Conservation (phyloP, 2,329 filamentous ascomycete genomes). For the Cladophialophora chaetospira region DNA sequence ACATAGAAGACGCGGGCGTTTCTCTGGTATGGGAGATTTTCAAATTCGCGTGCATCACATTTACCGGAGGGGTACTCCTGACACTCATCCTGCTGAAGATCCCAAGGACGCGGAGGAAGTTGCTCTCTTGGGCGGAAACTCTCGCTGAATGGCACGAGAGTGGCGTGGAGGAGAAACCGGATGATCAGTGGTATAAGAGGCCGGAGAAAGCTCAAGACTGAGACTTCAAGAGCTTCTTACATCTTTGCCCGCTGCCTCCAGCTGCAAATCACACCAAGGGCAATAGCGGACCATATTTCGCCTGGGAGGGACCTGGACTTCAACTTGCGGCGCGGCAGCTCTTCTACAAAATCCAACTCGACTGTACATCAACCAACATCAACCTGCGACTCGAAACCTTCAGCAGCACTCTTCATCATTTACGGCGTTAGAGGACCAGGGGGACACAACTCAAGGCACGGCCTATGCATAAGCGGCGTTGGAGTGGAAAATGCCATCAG, state of each 20-base stretch:
- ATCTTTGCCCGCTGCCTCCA: too few species aligned
- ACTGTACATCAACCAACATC: too few species aligned
- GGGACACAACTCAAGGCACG: not conserved
- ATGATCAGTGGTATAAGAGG: conserved; percentile 9
- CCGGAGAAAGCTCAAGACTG: not conserved
- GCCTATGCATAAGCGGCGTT: conserved; percentile 6
- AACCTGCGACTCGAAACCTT: too few species aligned
- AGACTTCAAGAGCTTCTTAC: not conserved
- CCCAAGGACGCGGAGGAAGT: conserved; percentile 31
- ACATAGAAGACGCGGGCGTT: conserved; percentile 2
- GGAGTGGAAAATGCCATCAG: not conserved
- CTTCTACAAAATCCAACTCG: too few species aligned
- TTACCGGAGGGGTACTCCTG: conserved; percentile 23
- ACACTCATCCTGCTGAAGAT: conserved; percentile 29
- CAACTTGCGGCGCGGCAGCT: too few species aligned
- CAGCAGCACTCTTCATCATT: not conserved
- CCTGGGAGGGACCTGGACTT: too few species aligned
- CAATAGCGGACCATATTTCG: too few species aligned
- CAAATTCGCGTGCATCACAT: conserved; percentile 24
- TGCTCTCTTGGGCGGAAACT: conserved; percentile 25
- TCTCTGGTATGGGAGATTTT: conserved; percentile 22
- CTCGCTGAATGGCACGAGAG: conserved; percentile 33
- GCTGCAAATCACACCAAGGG: too few species aligned
- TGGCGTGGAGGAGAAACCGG: conserved; percentile 10
- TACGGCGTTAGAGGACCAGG: not conserved